Evolutionary conservation across 23 red algal genomes (phyloP).

Genomic region (Chondrus crispus): DNA sequence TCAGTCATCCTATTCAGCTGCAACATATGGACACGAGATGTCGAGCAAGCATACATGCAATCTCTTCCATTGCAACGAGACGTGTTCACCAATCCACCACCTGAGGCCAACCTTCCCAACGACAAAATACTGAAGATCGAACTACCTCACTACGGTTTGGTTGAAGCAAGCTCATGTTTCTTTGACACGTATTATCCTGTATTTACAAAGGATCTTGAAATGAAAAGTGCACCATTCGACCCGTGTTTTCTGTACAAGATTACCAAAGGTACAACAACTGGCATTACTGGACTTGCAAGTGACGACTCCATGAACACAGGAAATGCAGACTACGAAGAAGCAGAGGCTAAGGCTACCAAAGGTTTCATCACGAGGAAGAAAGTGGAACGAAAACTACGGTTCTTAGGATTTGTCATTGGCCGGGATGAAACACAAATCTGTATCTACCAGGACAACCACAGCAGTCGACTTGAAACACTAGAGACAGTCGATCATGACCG

Average conservation of each 20-base stretch:
- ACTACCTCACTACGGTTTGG: neutral
- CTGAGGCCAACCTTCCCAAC: neutral
- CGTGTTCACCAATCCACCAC: neutral
- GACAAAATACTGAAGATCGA: neutral
- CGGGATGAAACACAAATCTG: neutral
- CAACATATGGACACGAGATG: neutral
- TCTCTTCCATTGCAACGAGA: neutral
- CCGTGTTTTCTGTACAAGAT: neutral
- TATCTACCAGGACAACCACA: neutral
- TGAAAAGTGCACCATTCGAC: neutral
- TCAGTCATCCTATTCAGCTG: neutral
- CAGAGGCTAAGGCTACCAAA: neutral
- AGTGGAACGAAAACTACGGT: neutral
- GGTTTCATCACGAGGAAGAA: slow-evolving; percentile 1
- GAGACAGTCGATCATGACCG: neutral
- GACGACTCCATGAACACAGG: neutral
- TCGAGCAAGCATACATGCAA: neutral
- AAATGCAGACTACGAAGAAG: neutral
- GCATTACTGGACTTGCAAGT: neutral
- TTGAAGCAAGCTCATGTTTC: neutral
- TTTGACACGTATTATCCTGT: neutral
- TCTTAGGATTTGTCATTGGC: neutral
- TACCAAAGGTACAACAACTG: neutral
- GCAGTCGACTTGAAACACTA: neutral
- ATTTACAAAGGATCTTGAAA: neutral